A percentile compares a stretch with the other conserved stretches of the same genome.
Evolutionary conservation across 768 basidiomycete species (phyloP).

Genomic region (Hygrophorus russula): DNA sequence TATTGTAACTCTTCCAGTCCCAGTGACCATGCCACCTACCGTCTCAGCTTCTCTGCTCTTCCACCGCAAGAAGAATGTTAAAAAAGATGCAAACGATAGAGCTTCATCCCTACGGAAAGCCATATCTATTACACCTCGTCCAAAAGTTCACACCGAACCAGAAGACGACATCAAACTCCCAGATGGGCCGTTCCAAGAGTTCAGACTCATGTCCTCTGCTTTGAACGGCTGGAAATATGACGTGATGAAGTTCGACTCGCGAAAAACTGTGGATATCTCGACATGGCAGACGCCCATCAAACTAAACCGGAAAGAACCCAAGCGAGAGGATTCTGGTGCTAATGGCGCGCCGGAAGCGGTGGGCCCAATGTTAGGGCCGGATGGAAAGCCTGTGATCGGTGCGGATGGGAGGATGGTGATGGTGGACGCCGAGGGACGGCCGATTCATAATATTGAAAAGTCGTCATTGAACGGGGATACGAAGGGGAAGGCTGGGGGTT

Average conservation of each 20-base stretch:
- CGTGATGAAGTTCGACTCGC: slow-evolving; percentile 83
- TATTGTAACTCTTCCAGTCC: slow-evolving; percentile 5
- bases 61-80: slow-evolving; percentile 54
- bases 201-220: slow-evolving; percentile 65
- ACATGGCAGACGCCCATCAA: slow-evolving; percentile 69
- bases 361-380: slow-evolving; percentile 66
- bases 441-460: slow-evolving; percentile 34
- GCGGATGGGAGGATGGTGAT: slow-evolving; percentile 67
- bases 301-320: slow-evolving; percentile 77
- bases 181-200: slow-evolving; percentile 63
- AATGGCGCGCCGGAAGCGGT: slow-evolving; percentile 39
- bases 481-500: slow-evolving; percentile 31
- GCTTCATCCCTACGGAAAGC: neutral
- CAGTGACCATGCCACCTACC: slow-evolving; percentile 31
- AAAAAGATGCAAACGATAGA: slow-evolving; percentile 9
- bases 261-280: slow-evolving; percentile 58
- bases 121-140: slow-evolving; percentile 13
- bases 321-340: slow-evolving; percentile 31
- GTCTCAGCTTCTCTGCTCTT: slow-evolving; percentile 40
- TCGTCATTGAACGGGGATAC: slow-evolving; percentile 17
- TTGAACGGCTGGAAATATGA: slow-evolving; percentile 87
- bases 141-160: slow-evolving; percentile 26
- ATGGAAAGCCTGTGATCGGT: slow-evolving; percentile 79
- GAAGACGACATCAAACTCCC: slow-evolving; percentile 48
- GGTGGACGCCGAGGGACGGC: slow-evolving; percentile 70